Base-by-base conservation (phyloP, 2,329 filamentous ascomycete species). In the Cadophora sp. region DNA sequence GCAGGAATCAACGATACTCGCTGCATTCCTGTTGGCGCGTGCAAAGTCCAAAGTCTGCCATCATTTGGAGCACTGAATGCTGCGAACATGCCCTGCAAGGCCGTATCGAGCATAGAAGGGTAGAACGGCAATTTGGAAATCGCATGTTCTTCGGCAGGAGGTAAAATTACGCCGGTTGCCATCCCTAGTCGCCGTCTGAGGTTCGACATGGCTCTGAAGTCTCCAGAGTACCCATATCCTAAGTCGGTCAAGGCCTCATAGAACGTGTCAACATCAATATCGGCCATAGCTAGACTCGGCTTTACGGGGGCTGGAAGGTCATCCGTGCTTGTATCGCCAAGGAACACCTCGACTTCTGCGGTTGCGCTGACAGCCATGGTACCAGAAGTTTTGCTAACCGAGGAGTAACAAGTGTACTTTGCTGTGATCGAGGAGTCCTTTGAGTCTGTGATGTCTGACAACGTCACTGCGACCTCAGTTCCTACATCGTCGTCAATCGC, bases 51-150 rank as follows among this genome's bases (percentile, higher is more conserved):
- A 0, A 75, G 53, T 31, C 62, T 58, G 0, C 65, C 71, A 62
- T 76, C 75, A 12, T 53, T 68, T 11, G 75, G 75, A 29, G 26
- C 60, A 1, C 56, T 62, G 24, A 55, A 69, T n/a, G 75, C 73
- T 4, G 69, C 56, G 16, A 88, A 78, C 0, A 81, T 81, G 0
- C 81, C 81, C 65, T 89, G 87, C 26, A 89, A 82, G 76, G 87
- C 83, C 2, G 82, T 78, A 69, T 89, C 87, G 19, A 89, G 78
- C 0, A 84, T 86, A 1, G 84, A 82, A 0, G 87, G 87, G 69
- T 89, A 86, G 26, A 89, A 80, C n/a, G 70, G 27, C 14, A 70
- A 22, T 22, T 34, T 14, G 34, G 40, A 55, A 0, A 22, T 27
- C 11, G 55, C 53, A 1, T 43, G n/a, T 19, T 37, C 40, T 3